These are phyloP conservation scores for Rasamsonia emersonii DNA, from an alignment of 2,329 filamentous ascomycete species.

Conservation along the genomic window DNA sequence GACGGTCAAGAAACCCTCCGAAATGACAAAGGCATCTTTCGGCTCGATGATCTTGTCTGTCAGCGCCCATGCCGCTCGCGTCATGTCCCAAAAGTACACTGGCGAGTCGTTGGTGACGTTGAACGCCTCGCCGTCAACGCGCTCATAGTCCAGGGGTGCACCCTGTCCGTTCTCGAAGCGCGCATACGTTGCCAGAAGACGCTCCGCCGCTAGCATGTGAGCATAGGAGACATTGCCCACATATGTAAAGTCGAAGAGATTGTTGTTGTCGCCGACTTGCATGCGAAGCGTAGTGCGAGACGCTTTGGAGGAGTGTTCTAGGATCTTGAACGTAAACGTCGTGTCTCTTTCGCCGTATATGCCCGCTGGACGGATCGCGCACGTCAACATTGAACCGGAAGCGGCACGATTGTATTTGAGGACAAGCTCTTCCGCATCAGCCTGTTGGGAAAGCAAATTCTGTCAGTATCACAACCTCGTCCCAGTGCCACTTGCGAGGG, in stretches of 20 bases:
- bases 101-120: conserved; percentile 85
- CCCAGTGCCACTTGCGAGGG: background rate
- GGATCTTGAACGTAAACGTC: conserved; percentile 63
- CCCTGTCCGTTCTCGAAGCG: conserved; percentile 40
- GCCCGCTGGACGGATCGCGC: conserved; percentile 72
- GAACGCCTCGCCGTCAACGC: conserved; percentile 77
- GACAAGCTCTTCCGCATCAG: conserved; percentile 72
- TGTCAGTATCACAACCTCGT: no score
- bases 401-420: conserved; percentile 61
- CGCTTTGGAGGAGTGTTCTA: conserved; percentile 57
- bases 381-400: conserved; percentile 59
- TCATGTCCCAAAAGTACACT: conserved; percentile 85
- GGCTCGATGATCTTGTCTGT: conserved; percentile 37
- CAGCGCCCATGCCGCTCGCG: conserved; percentile 63
- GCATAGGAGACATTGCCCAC: conserved; percentile 64
- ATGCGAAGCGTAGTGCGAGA: conserved; percentile 57
- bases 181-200: conserved; percentile 54
- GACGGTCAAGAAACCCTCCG: conserved; percentile 29
- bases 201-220: conserved; percentile 70
- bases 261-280: conserved; percentile 68
- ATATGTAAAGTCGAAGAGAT: conserved; percentile 64
- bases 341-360: conserved; percentile 89
- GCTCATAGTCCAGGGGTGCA: conserved; percentile 60
- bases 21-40: conserved; percentile 32
- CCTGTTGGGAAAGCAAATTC: conserved; percentile 35